A percentile compares a stretch with the other conserved stretches of the same genome.
phyloP scores from a whole-genome alignment of 2,329 filamentous ascomycete genomes.

The Botrytis sinoallii region DNA sequence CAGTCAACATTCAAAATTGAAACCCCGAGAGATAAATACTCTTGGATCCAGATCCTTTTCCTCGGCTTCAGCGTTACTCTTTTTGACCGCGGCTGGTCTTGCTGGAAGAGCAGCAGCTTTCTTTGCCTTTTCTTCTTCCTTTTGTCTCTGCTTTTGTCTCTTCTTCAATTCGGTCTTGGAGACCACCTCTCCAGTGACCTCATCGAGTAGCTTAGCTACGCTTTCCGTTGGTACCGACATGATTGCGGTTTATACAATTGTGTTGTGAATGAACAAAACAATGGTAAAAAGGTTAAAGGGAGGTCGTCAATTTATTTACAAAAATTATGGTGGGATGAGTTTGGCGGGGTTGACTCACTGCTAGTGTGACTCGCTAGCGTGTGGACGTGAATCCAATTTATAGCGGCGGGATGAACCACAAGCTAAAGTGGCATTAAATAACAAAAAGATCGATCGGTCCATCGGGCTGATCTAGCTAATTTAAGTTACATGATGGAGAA shows the following conservation, averaged over 20 bases:
- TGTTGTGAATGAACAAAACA: not conserved
- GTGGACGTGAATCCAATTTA: not conserved
- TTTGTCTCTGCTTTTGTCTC: slow-evolving; percentile 85
- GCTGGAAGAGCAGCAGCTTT: slow-evolving; percentile 69
- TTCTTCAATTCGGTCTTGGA: slow-evolving; percentile 93
- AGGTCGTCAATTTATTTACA: slow-evolving; percentile 1
- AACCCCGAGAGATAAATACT: slow-evolving; percentile 44
- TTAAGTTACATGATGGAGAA: not conserved
- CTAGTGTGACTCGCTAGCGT: not conserved
- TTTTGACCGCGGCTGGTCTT: slow-evolving; percentile 57
- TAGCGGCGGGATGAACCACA: not conserved
- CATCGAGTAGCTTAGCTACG: slow-evolving; percentile 64
- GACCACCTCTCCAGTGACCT: slow-evolving; percentile 83
- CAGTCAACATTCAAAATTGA: not conserved
- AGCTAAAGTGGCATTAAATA: not conserved
- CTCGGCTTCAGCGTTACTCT: slow-evolving; percentile 48
- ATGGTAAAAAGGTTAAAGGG: not conserved
- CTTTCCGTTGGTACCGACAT: slow-evolving; percentile 35
- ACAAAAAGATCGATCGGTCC: not conserved
- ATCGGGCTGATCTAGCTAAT: not conserved
- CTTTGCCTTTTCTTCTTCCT: slow-evolving; percentile 83
- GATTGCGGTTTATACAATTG: slow-evolving; percentile 24
- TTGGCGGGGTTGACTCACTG: slow-evolving; percentile 5
- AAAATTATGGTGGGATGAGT: slow-evolving; percentile 7
- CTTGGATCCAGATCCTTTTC: slow-evolving; percentile 76